These are phyloP conservation scores for Dendrothele bispora DNA, from an alignment of 768 basidiomycete genomes.

Conservation along the genomic window DNA sequence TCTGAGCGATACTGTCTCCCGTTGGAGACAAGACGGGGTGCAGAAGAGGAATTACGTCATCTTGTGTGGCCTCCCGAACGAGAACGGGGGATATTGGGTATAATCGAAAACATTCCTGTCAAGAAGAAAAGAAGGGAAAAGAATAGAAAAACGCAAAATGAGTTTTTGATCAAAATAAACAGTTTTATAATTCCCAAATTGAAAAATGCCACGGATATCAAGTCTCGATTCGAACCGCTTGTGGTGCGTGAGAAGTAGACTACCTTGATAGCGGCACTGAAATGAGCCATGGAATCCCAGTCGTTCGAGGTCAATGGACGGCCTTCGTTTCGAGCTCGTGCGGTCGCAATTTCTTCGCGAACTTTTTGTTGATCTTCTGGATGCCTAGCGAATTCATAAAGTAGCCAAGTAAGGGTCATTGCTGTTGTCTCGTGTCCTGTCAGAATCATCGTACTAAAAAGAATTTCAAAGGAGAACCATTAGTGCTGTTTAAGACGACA, in stretches of 20 bases:
- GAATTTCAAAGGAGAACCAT: not conserved
- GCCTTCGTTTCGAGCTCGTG: constrained; percentile 11
- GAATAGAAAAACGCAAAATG: not conserved
- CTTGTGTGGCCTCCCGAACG: constrained; percentile 31
- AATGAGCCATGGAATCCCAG: constrained; percentile 32
- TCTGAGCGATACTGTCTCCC: constrained; percentile 30
- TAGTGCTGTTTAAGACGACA: no score
- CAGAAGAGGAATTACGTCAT: constrained; percentile 44
- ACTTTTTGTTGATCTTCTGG: constrained; percentile 60
- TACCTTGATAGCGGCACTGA: constrained; percentile 22
- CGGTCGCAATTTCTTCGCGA: constrained; percentile 51
- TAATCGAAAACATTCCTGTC: constrained; percentile 29
- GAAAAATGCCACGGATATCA: no score
- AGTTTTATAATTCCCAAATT: no score
- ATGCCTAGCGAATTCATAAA: constrained; percentile 61
- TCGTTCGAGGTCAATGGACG: constrained; percentile 20
- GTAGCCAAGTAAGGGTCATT: constrained; percentile 56
- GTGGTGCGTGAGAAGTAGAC: no score
- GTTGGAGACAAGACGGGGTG: constrained; percentile 31
- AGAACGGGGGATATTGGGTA: constrained; percentile 31
- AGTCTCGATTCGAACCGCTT: no score
- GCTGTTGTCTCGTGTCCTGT: constrained; percentile 66
- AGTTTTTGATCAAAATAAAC: not conserved
- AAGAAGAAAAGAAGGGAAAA: not conserved
- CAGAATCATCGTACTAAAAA: constrained; percentile 39